Base-by-base conservation (phyloP, 176 grass and related monocot genomes). In the Oryza longistaminata region DNA sequence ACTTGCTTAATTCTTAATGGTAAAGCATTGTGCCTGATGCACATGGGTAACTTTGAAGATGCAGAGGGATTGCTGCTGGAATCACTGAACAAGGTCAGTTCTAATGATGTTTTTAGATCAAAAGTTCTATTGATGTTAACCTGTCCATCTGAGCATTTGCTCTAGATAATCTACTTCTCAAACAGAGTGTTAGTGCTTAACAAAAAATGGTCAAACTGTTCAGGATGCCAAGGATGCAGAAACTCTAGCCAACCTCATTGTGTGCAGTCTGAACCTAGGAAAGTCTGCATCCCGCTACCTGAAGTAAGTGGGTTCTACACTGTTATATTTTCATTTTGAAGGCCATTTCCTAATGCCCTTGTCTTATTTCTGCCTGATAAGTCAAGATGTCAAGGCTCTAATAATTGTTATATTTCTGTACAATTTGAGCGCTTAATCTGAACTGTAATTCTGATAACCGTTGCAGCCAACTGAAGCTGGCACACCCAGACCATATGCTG, bases 161-260 rank as follows among this genome's bases (percentile, higher is more conserved):
- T 31, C 29, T 8, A 73, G 12, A 31, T 35, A 62, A 77, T 49
- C 10, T 74, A 9, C 8, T 70, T 82, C 21, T 12, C 50, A 19
- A 74, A 17, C 37, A 11, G 12, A 64, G 39, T 21, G 19, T 24
- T 24, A 17, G 12, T 22, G 15, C 14, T 27, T 46, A 22, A 37
- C 35, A 19, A 52, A 24, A 74, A 80, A 29, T 42, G 7, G 9
- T 64, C 15, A 45, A 70, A 46, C 55, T 74, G 35, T 74, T 29
- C 88, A 92, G 92, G 94, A 97, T 70, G 88, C 92, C 43, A 92
- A 97, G 52, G 94, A 92, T 81, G 70, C 92, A 80, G 90, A 97
- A 73, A 94, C 94, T 62, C 77, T 94, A 15, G 88, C 92, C 15
- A 97, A 97, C 70, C 86, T 94, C 29, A 68, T 74, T 14, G 88